Evolutionary conservation across 306 rosid species (phyloP), one percentile per base, ranked within the genome.

Genomic region (Ziziphus jujuba): DNA sequence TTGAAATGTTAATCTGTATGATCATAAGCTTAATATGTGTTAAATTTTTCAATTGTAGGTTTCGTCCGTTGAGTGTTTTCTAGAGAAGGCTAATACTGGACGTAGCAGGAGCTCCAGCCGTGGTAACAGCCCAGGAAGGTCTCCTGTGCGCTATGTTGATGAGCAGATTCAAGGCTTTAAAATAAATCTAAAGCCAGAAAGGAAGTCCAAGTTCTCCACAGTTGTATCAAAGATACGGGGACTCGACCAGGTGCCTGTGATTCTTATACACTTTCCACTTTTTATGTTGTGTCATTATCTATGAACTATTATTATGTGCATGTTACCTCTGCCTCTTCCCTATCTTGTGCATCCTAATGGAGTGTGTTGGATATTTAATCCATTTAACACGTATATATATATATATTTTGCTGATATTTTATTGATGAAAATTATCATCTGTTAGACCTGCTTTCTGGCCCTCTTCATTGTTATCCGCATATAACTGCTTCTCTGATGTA

Each of bases 161-260:
- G 96, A 86, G 78, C 96, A 84, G 65, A 84, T 90, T 78, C 97
- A 88, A 25, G 96, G 96, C 61, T 93, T 93, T 80, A 90, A 84
- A 84, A 91, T 92, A 60, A 93, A 86, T 77, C 76, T 93, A 69
- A 88, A 82, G 84, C 96, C 89, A 33, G 98, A 93, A 80, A 90
- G 68, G 85, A 93, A 88, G 84, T 93, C 98, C 72, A 88, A 88
- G 80, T 86, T 93, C 78, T 87, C 96, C 78, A 87, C 98, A 35
- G 98, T 90, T 70, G 98, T 93, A 70, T 82, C 93, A 81, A 93
- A 87, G 85, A 87, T 93, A 55, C 89, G 98, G 24, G 98, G 98
- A 61, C 86, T 93, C 79, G 98, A 93, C 87, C 88, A 86, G 98
- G 98, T 93, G 73, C 70, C 66, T 70, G 56, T 59, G 60, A 36